These are phyloP conservation scores for Aspergillus sclerotiicarbonarius DNA, from an alignment of 495 filamentous ascomycete species.

Conservation along the genomic window DNA sequence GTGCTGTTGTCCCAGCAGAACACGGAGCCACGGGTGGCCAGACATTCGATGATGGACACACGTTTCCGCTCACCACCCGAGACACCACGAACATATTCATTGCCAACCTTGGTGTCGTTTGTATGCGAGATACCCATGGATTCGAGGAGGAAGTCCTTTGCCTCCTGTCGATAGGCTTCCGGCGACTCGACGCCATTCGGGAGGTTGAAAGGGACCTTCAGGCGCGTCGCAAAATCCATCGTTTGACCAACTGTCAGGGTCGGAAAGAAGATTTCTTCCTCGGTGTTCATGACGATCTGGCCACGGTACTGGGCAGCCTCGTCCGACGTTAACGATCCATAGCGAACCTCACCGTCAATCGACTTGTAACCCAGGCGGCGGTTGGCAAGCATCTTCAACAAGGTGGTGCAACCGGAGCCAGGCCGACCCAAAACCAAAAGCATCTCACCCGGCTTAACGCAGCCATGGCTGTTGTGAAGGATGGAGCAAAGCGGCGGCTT, in stretches of 20 bases:
- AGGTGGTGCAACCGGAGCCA: slow-evolving; percentile 44
- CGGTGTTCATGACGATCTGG: slow-evolving; percentile 68
- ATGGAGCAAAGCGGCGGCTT: slow-evolving; percentile 38
- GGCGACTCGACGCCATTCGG: slow-evolving; percentile 38
- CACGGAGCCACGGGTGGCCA: slow-evolving; percentile 61
- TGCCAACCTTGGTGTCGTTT: slow-evolving; percentile 74
- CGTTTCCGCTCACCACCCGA: slow-evolving; percentile 81
- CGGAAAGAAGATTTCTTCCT: slow-evolving; percentile 73
- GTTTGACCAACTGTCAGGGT: slow-evolving; percentile 69
- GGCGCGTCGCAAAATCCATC: slow-evolving; percentile 60
- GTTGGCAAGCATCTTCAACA: slow-evolving; percentile 65
- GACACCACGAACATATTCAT: slow-evolving; percentile 75
- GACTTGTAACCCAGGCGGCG: slow-evolving; percentile 56
- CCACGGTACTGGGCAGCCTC: slow-evolving; percentile 62
- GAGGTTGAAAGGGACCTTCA: slow-evolving; percentile 40
- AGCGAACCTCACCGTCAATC: slow-evolving; percentile 29
- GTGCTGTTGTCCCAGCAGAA: slow-evolving; percentile 65
- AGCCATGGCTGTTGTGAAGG: slow-evolving; percentile 42
- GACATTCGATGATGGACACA: slow-evolving; percentile 65
- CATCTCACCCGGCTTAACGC: slow-evolving; percentile 55
- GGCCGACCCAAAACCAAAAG: slow-evolving; percentile 46
- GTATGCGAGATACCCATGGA: slow-evolving; percentile 78
- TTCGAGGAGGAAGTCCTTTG: slow-evolving; percentile 68
- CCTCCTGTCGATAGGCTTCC: slow-evolving; percentile 48
- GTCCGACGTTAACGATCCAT: slow-evolving; percentile 26